These are phyloP conservation scores for Encephalitozoon hellem DNA, from an alignment of 371 early-diverging fungal genomes.

Conservation along the genomic window DNA sequence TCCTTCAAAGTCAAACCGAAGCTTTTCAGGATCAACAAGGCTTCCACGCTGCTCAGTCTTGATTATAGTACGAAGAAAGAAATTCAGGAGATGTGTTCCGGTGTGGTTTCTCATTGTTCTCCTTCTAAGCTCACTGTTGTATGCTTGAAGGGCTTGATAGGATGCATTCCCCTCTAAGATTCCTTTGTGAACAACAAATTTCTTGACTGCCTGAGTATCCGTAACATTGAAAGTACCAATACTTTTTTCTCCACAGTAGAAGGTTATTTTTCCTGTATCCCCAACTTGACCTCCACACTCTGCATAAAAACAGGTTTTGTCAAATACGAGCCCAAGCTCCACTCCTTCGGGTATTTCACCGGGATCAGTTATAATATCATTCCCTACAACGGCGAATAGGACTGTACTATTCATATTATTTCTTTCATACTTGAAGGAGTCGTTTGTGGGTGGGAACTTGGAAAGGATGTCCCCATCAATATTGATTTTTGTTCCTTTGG, in stretches of 20 bases:
- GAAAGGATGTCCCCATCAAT: constrained; percentile 16
- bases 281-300: constrained; percentile 95
- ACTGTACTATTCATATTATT: constrained; percentile 27
- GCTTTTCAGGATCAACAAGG: constrained; percentile 83
- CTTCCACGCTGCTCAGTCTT: constrained; percentile 81
- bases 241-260: constrained; percentile 64
- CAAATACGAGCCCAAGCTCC: constrained; percentile 68
- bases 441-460: constrained; percentile 66
- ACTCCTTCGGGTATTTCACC: constrained; percentile 64
- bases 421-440: constrained; percentile 70
- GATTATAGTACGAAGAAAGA: constrained; percentile 70
- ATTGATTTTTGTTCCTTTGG: constrained; percentile 2
- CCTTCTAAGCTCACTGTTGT: constrained; percentile 72
- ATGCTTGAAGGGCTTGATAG: constrained; percentile 67
- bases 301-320: constrained; percentile 93
- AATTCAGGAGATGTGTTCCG: constrained; percentile 90
- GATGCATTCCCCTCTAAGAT: constrained; percentile 69
- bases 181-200: constrained; percentile 90
- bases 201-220: constrained; percentile 83
- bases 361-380: constrained; percentile 14
- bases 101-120: constrained; percentile 90
- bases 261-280: constrained; percentile 80
- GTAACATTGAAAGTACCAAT: constrained; percentile 64
- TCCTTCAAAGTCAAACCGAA: constrained; percentile 87
- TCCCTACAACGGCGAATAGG: not conserved